Conservation (phyloP, 179 eudicot species). For the Spergularia azorica region DNA sequence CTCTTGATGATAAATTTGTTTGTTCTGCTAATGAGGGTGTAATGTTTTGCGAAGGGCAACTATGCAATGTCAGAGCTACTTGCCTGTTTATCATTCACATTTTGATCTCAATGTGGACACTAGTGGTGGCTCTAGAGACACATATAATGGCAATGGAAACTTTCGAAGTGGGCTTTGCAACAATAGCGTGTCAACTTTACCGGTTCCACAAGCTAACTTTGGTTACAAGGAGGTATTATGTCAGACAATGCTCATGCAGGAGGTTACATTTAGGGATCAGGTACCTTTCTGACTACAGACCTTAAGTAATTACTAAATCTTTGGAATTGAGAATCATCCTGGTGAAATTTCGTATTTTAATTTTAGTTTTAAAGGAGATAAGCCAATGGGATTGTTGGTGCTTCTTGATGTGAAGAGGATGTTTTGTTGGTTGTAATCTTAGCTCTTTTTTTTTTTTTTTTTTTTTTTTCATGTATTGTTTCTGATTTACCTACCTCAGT, state of each 20-base stretch:
- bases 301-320: not conserved
- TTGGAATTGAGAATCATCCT: not conserved
- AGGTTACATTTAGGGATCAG: conserved; percentile 49
- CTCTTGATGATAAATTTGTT: not conserved
- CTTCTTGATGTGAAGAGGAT: too few species aligned
- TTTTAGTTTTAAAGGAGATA: too few species aligned
- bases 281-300: conserved; percentile 14
- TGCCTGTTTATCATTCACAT: conserved; percentile 34
- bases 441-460: too few species aligned
- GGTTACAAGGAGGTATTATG: conserved; percentile 34
- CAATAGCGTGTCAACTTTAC: conserved; percentile 11
- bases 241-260: conserved; percentile 42
- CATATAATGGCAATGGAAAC: conserved; percentile 18
- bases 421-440: too few species aligned
- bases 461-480: too few species aligned
- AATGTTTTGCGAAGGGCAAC: conserved; percentile 32
- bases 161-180: conserved; percentile 27
- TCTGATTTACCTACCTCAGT: too few species aligned
- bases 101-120: conserved; percentile 39
- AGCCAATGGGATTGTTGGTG: too few species aligned
- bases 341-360: not conserved
- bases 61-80: conserved; percentile 44
- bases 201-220: conserved; percentile 19
- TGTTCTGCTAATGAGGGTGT: conserved; percentile 12
- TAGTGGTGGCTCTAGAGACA: conserved; percentile 25